These are phyloP conservation scores for Closterium sp. DNA, from an alignment of 139 green algal genomes.

Conservation along the genomic window DNA sequence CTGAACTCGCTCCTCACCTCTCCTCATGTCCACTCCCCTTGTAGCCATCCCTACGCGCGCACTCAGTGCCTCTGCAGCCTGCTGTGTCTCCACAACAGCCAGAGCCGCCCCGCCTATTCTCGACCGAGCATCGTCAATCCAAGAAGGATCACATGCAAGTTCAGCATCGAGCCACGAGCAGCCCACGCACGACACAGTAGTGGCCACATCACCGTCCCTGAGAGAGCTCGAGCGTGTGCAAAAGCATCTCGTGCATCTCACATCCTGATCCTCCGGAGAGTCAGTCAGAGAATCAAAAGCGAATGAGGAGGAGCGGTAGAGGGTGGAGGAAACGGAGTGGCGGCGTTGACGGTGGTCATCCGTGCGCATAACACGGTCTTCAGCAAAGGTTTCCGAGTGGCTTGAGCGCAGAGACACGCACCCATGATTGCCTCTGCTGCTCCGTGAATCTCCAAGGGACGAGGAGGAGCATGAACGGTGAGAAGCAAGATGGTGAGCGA, in stretches of 20 bases:
- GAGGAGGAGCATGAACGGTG: background rate
- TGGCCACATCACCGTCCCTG: background rate
- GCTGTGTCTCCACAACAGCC: background rate
- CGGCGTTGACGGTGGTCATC: background rate
- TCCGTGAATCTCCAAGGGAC: background rate
- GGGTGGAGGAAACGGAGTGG: background rate
- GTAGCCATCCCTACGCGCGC: background rate
- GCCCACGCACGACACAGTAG: background rate
- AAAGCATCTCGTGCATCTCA: background rate
- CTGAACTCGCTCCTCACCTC: background rate
- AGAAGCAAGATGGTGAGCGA: background rate
- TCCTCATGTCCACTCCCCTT: background rate
- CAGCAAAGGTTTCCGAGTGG: background rate
- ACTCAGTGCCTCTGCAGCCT: background rate
- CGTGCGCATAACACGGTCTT: background rate
- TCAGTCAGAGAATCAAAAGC: background rate
- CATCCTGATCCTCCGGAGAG: background rate
- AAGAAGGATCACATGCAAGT: background rate
- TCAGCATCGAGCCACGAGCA: background rate
- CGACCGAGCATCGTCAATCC: background rate
- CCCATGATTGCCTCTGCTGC: background rate
- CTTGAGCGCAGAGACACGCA: background rate
- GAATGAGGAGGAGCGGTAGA: background rate
- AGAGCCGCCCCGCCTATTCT: background rate
- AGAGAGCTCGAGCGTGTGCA: too few relatives aligned